Percentiles rank a stretch among this genome's conserved stretches.
These are phyloP conservation scores for Cornus kousa DNA, from an alignment of 148 eudicot genomes.

Conservation along the genomic window DNA sequence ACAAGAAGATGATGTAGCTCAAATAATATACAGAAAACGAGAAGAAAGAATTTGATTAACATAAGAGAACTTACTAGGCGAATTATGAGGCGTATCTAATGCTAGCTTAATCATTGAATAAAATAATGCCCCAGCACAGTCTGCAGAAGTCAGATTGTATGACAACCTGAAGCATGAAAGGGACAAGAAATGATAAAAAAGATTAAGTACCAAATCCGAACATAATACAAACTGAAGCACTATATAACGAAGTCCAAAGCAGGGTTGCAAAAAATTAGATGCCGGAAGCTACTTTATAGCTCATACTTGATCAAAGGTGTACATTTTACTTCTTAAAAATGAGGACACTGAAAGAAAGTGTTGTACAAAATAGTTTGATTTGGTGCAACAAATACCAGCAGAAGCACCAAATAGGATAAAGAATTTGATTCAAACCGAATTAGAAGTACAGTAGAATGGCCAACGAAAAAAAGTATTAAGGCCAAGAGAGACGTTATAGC, in stretches of 20 bases:
- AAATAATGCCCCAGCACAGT: conserved; percentile 87
- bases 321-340: not conserved
- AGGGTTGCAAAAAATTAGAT: not conserved
- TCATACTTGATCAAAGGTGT: not conserved
- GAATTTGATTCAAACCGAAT: not conserved
- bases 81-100: conserved; percentile 50
- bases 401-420: not conserved
- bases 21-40: not conserved
- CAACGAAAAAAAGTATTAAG: not conserved
- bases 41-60: not conserved
- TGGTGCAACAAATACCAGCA: not conserved
- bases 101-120: conserved; percentile 87
- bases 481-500: not conserved
- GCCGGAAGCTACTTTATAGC: not conserved
- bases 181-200: conserved; percentile 8
- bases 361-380: not conserved
- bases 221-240: not conserved
- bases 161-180: conserved; percentile 54
- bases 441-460: not conserved
- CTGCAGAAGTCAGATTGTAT: conserved; percentile 71
- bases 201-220: not conserved
- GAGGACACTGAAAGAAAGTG: not conserved
- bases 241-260: conserved; percentile 6
- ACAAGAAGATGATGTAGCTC: conserved; percentile 5
- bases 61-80: conserved; percentile 51